A percentile compares a stretch with the other conserved stretches of the same genome.
These are phyloP conservation scores for Boletus sensibilis DNA, from an alignment of 768 basidiomycete genomes.

Conservation along the genomic window DNA sequence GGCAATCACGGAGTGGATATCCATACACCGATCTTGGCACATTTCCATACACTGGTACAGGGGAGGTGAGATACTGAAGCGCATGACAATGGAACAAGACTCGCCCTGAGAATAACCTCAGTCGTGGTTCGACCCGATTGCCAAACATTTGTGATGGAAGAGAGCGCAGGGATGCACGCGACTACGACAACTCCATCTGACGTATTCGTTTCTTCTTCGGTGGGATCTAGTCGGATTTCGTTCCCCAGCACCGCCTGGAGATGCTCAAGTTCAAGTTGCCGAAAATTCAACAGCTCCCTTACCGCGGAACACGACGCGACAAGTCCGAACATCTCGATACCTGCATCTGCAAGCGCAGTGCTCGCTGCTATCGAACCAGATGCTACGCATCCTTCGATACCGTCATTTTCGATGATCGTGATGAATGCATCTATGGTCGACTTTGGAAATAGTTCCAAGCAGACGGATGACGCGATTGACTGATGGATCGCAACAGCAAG, in stretches of 20 bases:
- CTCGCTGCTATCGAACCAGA: constrained; percentile 86
- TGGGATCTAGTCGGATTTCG: constrained; percentile 80
- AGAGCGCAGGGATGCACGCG: constrained; percentile 86
- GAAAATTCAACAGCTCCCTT: constrained; percentile 20
- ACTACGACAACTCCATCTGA: constrained; percentile 72
- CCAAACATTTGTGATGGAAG: constrained; percentile 82
- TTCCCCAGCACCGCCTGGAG: constrained; percentile 53
- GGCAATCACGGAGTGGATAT: constrained; percentile 74
- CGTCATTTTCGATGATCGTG: constrained; percentile 88
- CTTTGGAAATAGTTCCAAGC: constrained; percentile 91
- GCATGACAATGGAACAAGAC: constrained; percentile 29
- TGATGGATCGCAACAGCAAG: constrained; percentile 83
- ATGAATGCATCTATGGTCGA: constrained; percentile 91
- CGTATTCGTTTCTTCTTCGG: constrained; percentile 56
- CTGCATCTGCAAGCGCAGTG: constrained; percentile 89
- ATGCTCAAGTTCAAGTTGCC: constrained; percentile 3
- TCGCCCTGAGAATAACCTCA: constrained; percentile 54
- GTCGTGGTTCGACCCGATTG: constrained; percentile 69
- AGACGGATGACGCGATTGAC: constrained; percentile 77
- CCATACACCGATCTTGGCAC: constrained; percentile 69
- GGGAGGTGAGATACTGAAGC: neutral
- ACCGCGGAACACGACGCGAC: constrained; percentile 84
- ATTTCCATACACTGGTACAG: constrained; percentile 60
- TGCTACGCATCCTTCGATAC: constrained; percentile 84
- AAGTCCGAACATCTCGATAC: constrained; percentile 87